Percentiles rank a stretch among this genome's conserved stretches.
Evolutionary conservation across 306 rosid species (phyloP).

Genomic region (Begonia loranthoides): DNA sequence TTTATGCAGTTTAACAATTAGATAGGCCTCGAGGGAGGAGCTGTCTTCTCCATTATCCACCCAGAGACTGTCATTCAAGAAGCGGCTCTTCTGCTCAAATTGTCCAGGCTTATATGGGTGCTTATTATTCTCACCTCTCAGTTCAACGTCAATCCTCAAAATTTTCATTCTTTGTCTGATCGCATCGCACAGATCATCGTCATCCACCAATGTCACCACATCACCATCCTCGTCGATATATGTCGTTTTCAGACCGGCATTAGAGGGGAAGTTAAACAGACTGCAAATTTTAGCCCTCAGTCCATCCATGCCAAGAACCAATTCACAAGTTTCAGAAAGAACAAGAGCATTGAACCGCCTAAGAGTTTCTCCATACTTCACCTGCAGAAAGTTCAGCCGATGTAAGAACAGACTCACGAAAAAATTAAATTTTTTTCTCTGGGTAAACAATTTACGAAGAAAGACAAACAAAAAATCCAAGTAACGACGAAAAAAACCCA

Average conservation of each 20-base stretch:
- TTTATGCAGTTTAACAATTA: too few relatives aligned
- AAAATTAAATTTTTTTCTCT: too few relatives aligned
- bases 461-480: too few relatives aligned
- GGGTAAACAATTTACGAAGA: too few relatives aligned
- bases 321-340: constrained; percentile 21
- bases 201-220: constrained; percentile 60
- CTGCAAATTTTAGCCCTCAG: constrained; percentile 40
- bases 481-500: neutral
- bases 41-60: too few relatives aligned
- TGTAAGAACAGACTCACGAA: constrained; percentile 2
- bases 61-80: too few relatives aligned
- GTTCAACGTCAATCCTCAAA: constrained; percentile 53
- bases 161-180: constrained; percentile 53
- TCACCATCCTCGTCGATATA: constrained; percentile 93
- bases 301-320: constrained; percentile 57
- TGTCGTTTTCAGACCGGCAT: constrained; percentile 33
- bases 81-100: too few relatives aligned
- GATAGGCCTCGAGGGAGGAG: too few relatives aligned
- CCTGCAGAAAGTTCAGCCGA: neutral
- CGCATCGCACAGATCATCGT: constrained; percentile 62
- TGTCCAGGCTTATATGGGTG: too few relatives aligned
- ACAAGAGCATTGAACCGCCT: constrained; percentile 60
- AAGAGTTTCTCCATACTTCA: constrained; percentile 48
- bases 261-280: constrained; percentile 40
- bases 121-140: constrained; percentile 16